phyloP scores from a whole-genome alignment of 2,329 filamentous ascomycete genomes.

The Fusarium veterinarium region DNA sequence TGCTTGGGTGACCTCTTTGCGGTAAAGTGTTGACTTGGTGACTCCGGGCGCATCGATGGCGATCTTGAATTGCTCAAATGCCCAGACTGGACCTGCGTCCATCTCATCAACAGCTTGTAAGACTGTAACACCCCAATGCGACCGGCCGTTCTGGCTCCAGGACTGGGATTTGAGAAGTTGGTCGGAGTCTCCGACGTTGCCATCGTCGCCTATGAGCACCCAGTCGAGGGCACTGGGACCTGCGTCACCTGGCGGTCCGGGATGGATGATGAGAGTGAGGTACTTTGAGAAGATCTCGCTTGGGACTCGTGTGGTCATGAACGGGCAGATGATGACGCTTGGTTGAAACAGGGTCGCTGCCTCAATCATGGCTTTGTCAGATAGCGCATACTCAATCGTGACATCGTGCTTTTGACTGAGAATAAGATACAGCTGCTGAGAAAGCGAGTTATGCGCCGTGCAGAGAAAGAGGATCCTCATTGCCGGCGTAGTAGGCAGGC shows the following conservation, averaged over 20 bases:
- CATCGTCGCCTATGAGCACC: constrained; percentile 32
- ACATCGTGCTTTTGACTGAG: constrained; percentile 13
- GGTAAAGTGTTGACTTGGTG: constrained; percentile 30
- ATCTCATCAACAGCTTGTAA: constrained; percentile 32
- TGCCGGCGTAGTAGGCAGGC: neutral
- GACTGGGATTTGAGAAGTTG: constrained; percentile 18
- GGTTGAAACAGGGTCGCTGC: constrained; percentile 18
- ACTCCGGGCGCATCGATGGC: constrained; percentile 17
- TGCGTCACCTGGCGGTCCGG: constrained; percentile 29
- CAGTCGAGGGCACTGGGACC: constrained; percentile 32
- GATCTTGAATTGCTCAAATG: constrained; percentile 31
- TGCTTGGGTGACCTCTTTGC: constrained; percentile 16
- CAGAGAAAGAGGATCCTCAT: constrained; percentile 36
- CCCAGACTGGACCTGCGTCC: constrained; percentile 33
- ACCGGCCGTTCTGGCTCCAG: constrained; percentile 21
- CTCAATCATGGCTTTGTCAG: constrained; percentile 27
- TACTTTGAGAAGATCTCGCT: constrained; percentile 18
- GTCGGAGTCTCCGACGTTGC: constrained; percentile 5
- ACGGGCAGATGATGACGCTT: constrained; percentile 27
- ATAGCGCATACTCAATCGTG: constrained; percentile 32
- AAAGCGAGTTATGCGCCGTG: constrained; percentile 33
- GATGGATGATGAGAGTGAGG: constrained; percentile 29
- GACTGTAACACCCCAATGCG: constrained; percentile 35
- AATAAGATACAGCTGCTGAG: constrained; percentile 26
- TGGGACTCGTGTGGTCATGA: constrained; percentile 23